Percentiles rank a stretch among this genome's conserved stretches.
phyloP scores from a whole-genome alignment of 495 filamentous ascomycete species.

The Terfezia claveryi region DNA sequence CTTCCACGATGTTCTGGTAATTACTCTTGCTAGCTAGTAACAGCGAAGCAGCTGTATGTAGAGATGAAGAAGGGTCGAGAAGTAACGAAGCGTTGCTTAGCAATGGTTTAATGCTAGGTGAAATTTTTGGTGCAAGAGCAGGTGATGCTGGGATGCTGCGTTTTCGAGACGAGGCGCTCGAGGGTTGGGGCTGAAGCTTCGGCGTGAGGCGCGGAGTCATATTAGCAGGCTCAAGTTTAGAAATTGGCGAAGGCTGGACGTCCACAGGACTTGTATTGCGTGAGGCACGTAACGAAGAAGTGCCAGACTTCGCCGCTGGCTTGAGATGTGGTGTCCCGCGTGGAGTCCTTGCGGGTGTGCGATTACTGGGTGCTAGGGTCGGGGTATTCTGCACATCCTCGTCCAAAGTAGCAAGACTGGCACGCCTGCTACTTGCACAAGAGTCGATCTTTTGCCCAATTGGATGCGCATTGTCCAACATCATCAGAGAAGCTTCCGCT shows the following conservation, averaged over 20 bases:
- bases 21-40: slow-evolving; percentile 86
- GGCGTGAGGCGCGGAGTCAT: background rate
- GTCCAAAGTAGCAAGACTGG: too few species aligned
- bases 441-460: background rate
- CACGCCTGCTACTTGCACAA: background rate
- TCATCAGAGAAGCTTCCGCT: background rate
- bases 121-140: slow-evolving; percentile 76
- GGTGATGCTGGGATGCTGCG: slow-evolving; percentile 23
- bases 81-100: slow-evolving; percentile 55
- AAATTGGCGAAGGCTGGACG: background rate
- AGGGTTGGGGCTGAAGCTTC: background rate
- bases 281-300: background rate
- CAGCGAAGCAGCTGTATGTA: slow-evolving; percentile 34
- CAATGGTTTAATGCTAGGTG: slow-evolving; percentile 79
- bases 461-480: background rate
- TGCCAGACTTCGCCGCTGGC: background rate
- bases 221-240: background rate
- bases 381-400: slow-evolving; percentile 1
- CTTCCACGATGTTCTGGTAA: slow-evolving; percentile 92
- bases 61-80: slow-evolving; percentile 84
- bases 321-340: slow-evolving; percentile 25
- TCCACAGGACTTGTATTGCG: background rate
- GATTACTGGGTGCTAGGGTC: slow-evolving; percentile 21
- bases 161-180: background rate
- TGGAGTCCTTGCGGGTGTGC: slow-evolving; percentile 24